Evolutionary conservation across 768 basidiomycete species (phyloP).

Genomic region (Trametes coccinea): DNA sequence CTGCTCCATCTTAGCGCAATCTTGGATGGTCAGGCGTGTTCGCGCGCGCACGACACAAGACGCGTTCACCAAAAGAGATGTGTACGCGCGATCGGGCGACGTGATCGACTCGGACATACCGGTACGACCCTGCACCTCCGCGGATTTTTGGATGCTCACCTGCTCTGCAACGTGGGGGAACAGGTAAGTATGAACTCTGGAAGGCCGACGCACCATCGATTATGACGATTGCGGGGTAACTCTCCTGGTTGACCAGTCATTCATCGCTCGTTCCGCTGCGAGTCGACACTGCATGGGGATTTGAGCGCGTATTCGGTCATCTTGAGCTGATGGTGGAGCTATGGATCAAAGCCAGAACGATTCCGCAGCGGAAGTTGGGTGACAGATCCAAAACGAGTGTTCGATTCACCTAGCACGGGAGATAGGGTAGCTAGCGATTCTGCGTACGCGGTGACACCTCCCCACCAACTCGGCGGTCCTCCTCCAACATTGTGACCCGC

Average conservation of each 20-base stretch:
- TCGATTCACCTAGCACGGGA: conserved; percentile 8
- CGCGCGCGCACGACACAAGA: not conserved
- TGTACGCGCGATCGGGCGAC: not conserved
- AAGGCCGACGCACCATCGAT: too few species aligned
- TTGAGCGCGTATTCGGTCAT: too few species aligned
- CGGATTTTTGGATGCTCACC: not conserved
- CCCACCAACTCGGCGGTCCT: conserved; percentile 1
- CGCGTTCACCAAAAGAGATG: conserved; percentile 6
- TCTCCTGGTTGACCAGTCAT: too few species aligned
- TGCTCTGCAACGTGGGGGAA: not conserved
- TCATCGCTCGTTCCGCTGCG: too few species aligned
- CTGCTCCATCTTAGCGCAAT: not conserved
- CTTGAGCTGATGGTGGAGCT: too few species aligned
- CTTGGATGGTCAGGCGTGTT: not conserved
- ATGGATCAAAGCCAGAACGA: not conserved
- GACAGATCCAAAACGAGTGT: conserved; percentile 3
- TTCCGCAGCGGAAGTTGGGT: not conserved
- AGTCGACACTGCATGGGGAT: too few species aligned
- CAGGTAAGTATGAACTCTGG: not conserved
- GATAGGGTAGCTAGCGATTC: conserved; percentile 7
- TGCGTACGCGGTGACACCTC: conserved; percentile 14
- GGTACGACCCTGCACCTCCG: not conserved
- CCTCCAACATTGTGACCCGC: not conserved
- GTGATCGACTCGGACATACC: conserved; percentile 4
- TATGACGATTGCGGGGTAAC: too few species aligned